Base-by-base conservation (phyloP, 1,139 yeast species). In the Yamadazyma dendronema region DNA sequence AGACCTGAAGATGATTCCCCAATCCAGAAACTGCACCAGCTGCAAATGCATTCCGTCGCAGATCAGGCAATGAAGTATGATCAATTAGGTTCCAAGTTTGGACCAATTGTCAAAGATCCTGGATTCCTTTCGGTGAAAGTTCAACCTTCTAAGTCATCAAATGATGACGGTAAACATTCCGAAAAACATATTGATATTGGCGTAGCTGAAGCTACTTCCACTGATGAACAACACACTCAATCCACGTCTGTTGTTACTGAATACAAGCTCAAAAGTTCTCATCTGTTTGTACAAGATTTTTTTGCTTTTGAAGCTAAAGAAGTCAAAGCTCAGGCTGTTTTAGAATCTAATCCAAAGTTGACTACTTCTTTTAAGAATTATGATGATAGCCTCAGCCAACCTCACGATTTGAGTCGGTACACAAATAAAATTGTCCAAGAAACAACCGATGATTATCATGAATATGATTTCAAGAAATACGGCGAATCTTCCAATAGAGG, bases 201-300 rank as follows among this genome's bases (percentile, higher is more conserved):
- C n/a, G n/a, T n/a, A n/a, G n/a, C n/a, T n/a, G n/a, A n/a, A n/a
- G n/a, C n/a, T n/a, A n/a, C n/a, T n/a, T n/a, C n/a, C n/a, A n/a
- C n/a, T n/a, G n/a, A n/a, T n/a, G n/a, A n/a, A n/a, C n/a, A n/a
- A n/a, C n/a, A n/a, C n/a, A n/a, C n/a, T n/a, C n/a, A n/a, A n/a
- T n/a, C n/a, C n/a, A n/a, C n/a, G n/a, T n/a, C n/a, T n/a, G n/a
- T n/a, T n/a, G n/a, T n/a, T n/a, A n/a, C n/a, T n/a, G n/a, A n/a
- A n/a, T n/a, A n/a, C n/a, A n/a, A n/a, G n/a, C n/a, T n/a, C n/a
- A n/a, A n/a, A n/a, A n/a, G n/a, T n/a, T n/a, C n/a, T n/a, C 32
- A 30, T 22, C 16, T 14, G 17, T 53, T 42, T 53, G 54, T 48
- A 52, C 53, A 38, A 49, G 56, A 36, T 41, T 62, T 13, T 44